Percentiles rank a stretch among this genome's conserved stretches.
Conservation (phyloP, 2,329 filamentous ascomycete genomes). For the Microdochium nivale region DNA sequence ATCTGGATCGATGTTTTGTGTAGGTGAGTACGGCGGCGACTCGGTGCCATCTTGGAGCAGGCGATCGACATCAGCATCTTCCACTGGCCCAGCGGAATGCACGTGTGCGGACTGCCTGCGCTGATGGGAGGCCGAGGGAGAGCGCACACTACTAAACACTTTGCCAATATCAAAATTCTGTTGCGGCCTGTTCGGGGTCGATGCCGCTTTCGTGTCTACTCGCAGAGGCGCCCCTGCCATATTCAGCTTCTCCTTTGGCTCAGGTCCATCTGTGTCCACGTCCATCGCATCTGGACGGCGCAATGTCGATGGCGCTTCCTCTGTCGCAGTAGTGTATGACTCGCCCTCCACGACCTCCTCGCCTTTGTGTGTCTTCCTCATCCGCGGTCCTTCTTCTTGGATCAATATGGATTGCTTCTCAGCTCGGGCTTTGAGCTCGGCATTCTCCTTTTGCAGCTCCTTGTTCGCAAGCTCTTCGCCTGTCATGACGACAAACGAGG, state of each 20-base stretch:
- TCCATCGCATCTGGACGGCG: constrained; percentile 25
- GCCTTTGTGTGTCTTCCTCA: constrained; percentile 88
- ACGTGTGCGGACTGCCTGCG: constrained; percentile 40
- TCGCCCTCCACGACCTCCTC: constrained; percentile 84
- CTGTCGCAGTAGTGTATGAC: constrained; percentile 24
- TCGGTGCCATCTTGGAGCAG: constrained; percentile 75
- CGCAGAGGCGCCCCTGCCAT: constrained; percentile 21
- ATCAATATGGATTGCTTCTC: constrained; percentile 83
- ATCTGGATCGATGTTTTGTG: constrained; percentile 60
- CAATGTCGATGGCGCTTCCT: constrained; percentile 27
- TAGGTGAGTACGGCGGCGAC: constrained; percentile 76
- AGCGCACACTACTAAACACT: constrained; percentile 76
- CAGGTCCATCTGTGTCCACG: constrained; percentile 16
- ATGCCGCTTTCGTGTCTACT: constrained; percentile 32
- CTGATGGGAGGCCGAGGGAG: constrained; percentile 47
- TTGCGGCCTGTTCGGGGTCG: constrained; percentile 39
- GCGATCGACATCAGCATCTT: constrained; percentile 84
- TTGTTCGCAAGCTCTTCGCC: constrained; percentile 87
- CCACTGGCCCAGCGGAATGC: constrained; percentile 46
- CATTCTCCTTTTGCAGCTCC: constrained; percentile 71
- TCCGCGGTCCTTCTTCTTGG: constrained; percentile 65
- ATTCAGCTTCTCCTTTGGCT: constrained; percentile 8
- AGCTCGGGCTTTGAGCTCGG: constrained; percentile 66
- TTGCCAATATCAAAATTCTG: constrained; percentile 75
- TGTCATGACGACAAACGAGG: constrained; percentile 79